Percentiles rank a stretch among this genome's conserved stretches.
These are phyloP conservation scores for Colletotrichum magnum DNA, from an alignment of 2,329 filamentous ascomycete genomes.

Conservation along the genomic window DNA sequence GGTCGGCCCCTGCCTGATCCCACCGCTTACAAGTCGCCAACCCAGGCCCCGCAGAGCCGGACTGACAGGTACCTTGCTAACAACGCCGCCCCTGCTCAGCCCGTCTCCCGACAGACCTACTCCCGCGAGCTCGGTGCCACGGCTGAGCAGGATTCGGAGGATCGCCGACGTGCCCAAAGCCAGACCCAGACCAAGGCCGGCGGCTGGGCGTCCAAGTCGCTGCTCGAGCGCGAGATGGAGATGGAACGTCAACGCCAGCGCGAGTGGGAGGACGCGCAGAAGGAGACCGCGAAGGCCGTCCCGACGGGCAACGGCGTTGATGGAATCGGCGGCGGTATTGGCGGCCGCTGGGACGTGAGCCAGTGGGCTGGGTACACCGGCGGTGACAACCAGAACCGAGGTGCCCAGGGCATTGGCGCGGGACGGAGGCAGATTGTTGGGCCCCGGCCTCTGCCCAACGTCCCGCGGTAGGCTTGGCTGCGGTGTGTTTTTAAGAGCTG, in stretches of 20 bases:
- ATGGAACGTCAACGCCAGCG: constrained; percentile 81
- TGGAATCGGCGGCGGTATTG: constrained; percentile 76
- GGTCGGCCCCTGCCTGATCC: constrained; percentile 70
- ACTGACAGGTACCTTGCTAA: constrained; percentile 71
- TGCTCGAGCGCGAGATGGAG: constrained; percentile 86
- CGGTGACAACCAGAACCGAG: constrained; percentile 81
- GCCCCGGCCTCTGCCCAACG: constrained; percentile 73
- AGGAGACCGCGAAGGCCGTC: constrained; percentile 70
- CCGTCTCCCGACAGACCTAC: constrained; percentile 63
- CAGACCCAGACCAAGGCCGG: constrained; percentile 74
- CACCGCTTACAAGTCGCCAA: constrained; percentile 47
- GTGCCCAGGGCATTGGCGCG: constrained; percentile 75
- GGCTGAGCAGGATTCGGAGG: constrained; percentile 74
- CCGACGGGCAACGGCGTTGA: constrained; percentile 68
- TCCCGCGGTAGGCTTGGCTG: constrained; percentile 11
- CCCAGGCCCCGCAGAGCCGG: constrained; percentile 54
- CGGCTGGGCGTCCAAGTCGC: constrained; percentile 76
- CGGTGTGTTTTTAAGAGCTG: too few species aligned
- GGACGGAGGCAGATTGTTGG: constrained; percentile 85
- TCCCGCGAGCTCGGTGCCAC: constrained; percentile 68
- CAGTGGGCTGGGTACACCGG: constrained; percentile 83
- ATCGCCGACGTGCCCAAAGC: constrained; percentile 70
- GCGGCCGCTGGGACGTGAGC: constrained; percentile 80
- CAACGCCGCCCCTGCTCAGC: constrained; percentile 63
- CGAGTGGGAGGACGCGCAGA: constrained; percentile 85